These are phyloP conservation scores for Wickerhamomyces rabaulensis DNA, from an alignment of 805 yeast genomes.

Conservation along the genomic window DNA sequence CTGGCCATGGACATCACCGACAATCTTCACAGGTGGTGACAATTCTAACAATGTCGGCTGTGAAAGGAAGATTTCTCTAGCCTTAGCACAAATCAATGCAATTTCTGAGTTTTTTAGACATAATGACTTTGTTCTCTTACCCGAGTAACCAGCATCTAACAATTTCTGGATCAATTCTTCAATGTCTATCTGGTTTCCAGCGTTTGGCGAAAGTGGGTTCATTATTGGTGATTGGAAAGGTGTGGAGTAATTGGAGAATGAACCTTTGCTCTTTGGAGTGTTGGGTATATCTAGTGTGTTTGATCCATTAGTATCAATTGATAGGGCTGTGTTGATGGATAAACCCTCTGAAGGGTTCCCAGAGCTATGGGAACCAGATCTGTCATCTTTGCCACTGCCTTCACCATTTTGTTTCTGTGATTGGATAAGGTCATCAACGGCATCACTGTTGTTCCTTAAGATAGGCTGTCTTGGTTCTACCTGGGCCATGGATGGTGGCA, in stretches of 20 bases:
- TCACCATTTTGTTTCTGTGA: not conserved
- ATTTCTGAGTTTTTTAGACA: conserved; percentile 90
- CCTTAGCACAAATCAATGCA: conserved; percentile 76
- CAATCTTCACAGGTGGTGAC: conserved; percentile 80
- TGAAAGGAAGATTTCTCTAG: conserved; percentile 81
- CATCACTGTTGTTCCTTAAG: conserved; percentile 42
- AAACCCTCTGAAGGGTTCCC: not conserved
- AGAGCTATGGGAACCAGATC: not conserved
- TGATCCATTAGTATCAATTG: not conserved
- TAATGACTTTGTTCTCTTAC: conserved; percentile 84
- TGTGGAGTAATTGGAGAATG: conserved; percentile 20
- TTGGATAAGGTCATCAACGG: conserved; percentile 10
- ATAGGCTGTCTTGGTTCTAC: conserved; percentile 73
- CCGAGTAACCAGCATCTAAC: conserved; percentile 93
- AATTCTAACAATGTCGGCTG: conserved; percentile 90
- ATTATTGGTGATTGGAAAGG: conserved; percentile 22
- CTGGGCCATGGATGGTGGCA: conserved; percentile 67
- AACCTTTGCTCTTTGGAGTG: conserved; percentile 21
- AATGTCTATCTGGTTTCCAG: conserved; percentile 39
- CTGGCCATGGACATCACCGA: conserved; percentile 99
- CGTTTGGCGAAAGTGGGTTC: conserved; percentile 15
- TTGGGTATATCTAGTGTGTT: conserved; percentile 20
- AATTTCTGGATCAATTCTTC: conserved; percentile 89
- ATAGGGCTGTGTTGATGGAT: not conserved
- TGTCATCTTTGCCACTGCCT: not conserved